Percentiles rank a stretch among this genome's conserved stretches.
phyloP scores from a whole-genome alignment of 106 monocot species.

The Apostasia shenzhenica region DNA sequence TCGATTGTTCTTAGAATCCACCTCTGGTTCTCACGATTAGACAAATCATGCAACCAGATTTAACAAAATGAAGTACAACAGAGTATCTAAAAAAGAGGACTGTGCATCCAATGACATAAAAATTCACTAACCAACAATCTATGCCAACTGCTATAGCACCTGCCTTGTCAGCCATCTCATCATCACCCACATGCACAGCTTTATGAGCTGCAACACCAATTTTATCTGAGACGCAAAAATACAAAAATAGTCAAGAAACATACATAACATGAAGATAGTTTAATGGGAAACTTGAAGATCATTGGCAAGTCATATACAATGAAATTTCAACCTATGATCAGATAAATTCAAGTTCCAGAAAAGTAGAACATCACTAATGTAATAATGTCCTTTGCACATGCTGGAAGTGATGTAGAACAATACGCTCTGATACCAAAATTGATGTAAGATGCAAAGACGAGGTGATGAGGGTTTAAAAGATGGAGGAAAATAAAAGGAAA shows the following conservation, averaged over 20 bases:
- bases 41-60: background rate
- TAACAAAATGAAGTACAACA: background rate
- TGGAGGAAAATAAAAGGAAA: no score
- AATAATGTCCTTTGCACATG: no score
- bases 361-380: no score
- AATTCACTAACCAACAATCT: constrained; percentile 64
- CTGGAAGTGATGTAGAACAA: no score
- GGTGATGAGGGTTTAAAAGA: no score
- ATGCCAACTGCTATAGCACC: constrained; percentile 79
- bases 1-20: background rate
- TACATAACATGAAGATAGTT: background rate
- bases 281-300: no score
- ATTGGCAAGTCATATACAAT: no score
- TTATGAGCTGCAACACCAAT: constrained; percentile 46
- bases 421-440: no score
- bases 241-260: background rate
- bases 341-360: no score
- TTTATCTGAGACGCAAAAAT: constrained; percentile 42
- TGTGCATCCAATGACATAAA: background rate
- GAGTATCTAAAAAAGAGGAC: background rate
- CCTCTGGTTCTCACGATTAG: background rate
- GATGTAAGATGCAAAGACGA: no score
- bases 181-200: constrained; percentile 91
- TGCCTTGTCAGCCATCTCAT: constrained; percentile 64
- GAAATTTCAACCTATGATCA: no score